phyloP scores from a whole-genome alignment of 495 filamentous ascomycete species.

The Penicillium roqueforti region DNA sequence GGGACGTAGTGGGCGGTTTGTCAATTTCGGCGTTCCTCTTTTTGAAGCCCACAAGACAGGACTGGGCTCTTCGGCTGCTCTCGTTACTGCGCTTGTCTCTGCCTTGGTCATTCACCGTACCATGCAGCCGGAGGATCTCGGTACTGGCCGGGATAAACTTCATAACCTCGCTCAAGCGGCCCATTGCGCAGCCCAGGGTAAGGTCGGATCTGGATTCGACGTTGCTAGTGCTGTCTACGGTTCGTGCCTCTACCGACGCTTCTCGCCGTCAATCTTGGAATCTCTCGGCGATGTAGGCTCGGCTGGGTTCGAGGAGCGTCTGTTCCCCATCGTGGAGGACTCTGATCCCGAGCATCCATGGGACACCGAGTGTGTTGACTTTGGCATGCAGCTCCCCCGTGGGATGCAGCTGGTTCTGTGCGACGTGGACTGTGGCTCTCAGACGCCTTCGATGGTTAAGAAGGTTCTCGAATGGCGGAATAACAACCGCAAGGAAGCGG shows the following conservation, averaged over 20 bases:
- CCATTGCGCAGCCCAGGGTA: slow-evolving; percentile 94
- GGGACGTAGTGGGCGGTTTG: slow-evolving; percentile 52
- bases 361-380: slow-evolving; percentile 72
- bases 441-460: slow-evolving; percentile 94
- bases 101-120: slow-evolving; percentile 74
- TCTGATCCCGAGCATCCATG: slow-evolving; percentile 50
- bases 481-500: slow-evolving; percentile 60
- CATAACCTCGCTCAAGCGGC: slow-evolving; percentile 93
- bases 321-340: slow-evolving; percentile 64
- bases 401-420: slow-evolving; percentile 79
- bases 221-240: slow-evolving; percentile 93
- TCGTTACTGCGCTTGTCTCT: slow-evolving; percentile 87
- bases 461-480: slow-evolving; percentile 80
- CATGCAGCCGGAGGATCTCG: slow-evolving; percentile 58
- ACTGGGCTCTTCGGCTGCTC: slow-evolving; percentile 88
- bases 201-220: slow-evolving; percentile 93
- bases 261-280: slow-evolving; percentile 73
- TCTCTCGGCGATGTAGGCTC: slow-evolving; percentile 59
- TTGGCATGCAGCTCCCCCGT: slow-evolving; percentile 58
- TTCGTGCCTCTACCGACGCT: slow-evolving; percentile 83
- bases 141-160: slow-evolving; percentile 51
- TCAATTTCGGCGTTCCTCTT: slow-evolving; percentile 71
- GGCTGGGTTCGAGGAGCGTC: slow-evolving; percentile 58
- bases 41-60: slow-evolving; percentile 88
- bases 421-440: slow-evolving; percentile 91